Base-by-base conservation (phyloP, 2,329 filamentous ascomycete genomes). In the Verticillium albo-atrum region DNA sequence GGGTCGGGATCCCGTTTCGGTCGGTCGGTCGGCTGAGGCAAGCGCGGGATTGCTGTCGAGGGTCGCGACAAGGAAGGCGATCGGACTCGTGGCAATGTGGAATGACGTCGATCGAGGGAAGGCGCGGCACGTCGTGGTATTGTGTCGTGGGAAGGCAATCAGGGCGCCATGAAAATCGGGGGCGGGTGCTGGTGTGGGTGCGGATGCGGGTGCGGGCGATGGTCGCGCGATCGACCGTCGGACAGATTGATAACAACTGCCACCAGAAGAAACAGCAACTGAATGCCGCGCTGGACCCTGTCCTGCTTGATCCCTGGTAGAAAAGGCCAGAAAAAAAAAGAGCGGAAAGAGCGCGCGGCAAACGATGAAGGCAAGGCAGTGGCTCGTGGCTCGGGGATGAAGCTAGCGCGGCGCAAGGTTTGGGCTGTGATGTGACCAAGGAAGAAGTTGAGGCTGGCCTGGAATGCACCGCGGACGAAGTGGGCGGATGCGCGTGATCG, bases 141-240 rank as follows among this genome's bases (percentile, higher is more conserved):
- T 53, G 61, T 63, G 60, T 58, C 55, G 57, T 50, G 61, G 62
- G 61, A 63, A 56, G 60, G 42, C 42, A 50, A 57, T 63, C 60
- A 63, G 51, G 51, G 58, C 60, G 62, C 60, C 62, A 63, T 63
- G 60, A 63, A 63, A 62, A 63, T 60, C 60, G 56, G 61, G 58
- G 62, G 62, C 60, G 62, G 56, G 26, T 53, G 58, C 58, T 51
- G 58, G 35, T n/a, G n/a, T n/a, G n/a, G n/a, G n/a, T n/a, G n/a
- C n/a, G n/a, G n/a, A n/a, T 42, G 35, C 35, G 35, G 35, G 6
- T 23, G 26, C 52, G 27, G 52, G 27, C 52, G 28, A 28, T 34
- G 60, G 60, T 63, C 61, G 62, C 60, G 62, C 62, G 60, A 63
- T 63, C 62, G 60, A 58, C 61, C 60, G 60, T 56, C 37, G 58